Evolutionary conservation across 139 green algal species (phyloP).

Genomic region (Dunaliella sp.): DNA sequence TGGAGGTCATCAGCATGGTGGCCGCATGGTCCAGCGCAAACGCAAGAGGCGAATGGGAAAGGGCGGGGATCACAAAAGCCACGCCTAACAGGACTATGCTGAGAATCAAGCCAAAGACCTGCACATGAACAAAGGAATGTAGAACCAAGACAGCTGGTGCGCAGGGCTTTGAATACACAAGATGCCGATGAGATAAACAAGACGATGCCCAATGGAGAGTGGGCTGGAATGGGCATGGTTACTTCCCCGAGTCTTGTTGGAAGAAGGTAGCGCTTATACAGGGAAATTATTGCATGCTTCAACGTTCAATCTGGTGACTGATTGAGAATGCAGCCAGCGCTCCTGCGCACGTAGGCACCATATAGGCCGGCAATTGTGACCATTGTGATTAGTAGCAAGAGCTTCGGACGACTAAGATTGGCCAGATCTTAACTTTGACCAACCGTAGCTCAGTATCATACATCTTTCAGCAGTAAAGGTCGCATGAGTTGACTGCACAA

Average conservation of each 20-base stretch:
- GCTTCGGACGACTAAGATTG: no score
- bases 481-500: no score
- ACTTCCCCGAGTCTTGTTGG: no score
- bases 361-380: not conserved
- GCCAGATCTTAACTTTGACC: no score
- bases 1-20: conserved; percentile 8
- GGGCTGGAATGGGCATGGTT: no score
- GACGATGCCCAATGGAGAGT: no score
- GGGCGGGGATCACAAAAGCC: not conserved
- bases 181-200: no score
- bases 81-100: not conserved
- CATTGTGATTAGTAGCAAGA: no score
- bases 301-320: not conserved
- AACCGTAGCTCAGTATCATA: no score
- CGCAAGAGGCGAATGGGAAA: not conserved
- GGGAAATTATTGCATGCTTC: not conserved
- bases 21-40: conserved; percentile 29
- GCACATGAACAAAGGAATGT: not conserved
- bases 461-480: no score
- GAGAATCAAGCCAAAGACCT: not conserved
- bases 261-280: not conserved
- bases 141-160: not conserved
- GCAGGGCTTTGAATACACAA: not conserved
- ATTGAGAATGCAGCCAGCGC: not conserved
- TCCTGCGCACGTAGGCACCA: not conserved